These are phyloP conservation scores for Cylindrotheca closterium DNA, from an alignment of 108 stramenopile genomes.

Conservation along the genomic window DNA sequence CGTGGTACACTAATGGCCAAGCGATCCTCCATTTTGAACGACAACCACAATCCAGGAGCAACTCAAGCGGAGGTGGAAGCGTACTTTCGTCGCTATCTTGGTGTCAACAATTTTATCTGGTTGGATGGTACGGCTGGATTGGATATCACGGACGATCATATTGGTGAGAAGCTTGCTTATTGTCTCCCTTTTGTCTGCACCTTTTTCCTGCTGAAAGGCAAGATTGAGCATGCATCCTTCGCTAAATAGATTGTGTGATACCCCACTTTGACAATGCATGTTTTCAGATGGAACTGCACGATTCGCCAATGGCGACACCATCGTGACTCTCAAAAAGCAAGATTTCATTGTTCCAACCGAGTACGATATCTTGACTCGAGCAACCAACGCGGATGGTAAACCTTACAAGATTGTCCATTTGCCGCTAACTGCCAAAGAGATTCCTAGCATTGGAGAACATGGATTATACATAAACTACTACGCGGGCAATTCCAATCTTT, in stretches of 20 bases:
- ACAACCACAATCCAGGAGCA: constrained; percentile 40
- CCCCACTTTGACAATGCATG: too few species aligned
- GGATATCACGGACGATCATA: constrained; percentile 51
- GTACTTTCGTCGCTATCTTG: constrained; percentile 38
- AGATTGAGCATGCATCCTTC: too few species aligned
- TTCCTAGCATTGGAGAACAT: too few species aligned
- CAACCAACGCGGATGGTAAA: constrained; percentile 29
- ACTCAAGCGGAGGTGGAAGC: constrained; percentile 37
- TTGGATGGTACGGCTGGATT: constrained; percentile 27
- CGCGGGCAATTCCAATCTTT: constrained; percentile 37
- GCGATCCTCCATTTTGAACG: constrained; percentile 38
- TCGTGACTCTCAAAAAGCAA: constrained; percentile 30
- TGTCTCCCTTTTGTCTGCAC: too few species aligned
- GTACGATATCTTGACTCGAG: constrained; percentile 31
- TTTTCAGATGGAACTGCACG: constrained; percentile 48
- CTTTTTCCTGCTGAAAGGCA: too few species aligned
- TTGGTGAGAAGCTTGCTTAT: too few species aligned
- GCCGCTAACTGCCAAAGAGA: constrained; percentile 26
- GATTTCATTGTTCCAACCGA: constrained; percentile 29
- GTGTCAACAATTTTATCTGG: constrained; percentile 51
- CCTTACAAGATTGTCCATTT: constrained; percentile 34
- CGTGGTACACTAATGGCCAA: constrained; percentile 52
- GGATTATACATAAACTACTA: constrained; percentile 46
- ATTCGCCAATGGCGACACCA: constrained; percentile 43
- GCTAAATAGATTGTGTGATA: too few species aligned